Percentiles rank a stretch among this genome's conserved stretches.
Evolutionary conservation across 2,329 filamentous ascomycete genomes (phyloP).

Genomic region (Ophiocordyceps camponoti-leonardi): DNA sequence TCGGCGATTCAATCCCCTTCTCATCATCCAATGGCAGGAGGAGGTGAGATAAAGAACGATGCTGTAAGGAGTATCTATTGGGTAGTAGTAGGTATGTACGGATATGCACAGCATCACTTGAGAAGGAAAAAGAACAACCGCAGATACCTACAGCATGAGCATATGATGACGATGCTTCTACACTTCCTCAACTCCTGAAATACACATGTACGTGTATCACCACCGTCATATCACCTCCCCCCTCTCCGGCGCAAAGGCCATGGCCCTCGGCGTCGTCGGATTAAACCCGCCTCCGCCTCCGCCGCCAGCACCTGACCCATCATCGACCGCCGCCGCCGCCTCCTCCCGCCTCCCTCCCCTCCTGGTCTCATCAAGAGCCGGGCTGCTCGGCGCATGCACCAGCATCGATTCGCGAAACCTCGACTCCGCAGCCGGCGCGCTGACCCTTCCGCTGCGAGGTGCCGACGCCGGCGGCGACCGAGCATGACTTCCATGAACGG

Average conservation of each 20-base stretch:
- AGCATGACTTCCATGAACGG: neutral
- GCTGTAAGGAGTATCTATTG: no score
- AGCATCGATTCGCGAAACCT: neutral
- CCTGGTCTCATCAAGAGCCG: neutral
- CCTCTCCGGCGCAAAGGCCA: neutral
- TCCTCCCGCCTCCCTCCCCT: neutral
- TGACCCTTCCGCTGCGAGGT: neutral
- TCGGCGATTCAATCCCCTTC: no score
- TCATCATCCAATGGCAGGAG: no score
- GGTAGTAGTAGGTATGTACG: no score
- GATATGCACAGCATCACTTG: no score
- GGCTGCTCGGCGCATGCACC: neutral
- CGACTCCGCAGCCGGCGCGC: neutral
- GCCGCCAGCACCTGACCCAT: neutral
- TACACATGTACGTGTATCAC: no score
- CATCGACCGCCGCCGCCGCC: neutral
- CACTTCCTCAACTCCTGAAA: no score
- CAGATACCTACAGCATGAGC: no score
- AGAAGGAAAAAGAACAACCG: no score
- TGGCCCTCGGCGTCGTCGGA: neutral
- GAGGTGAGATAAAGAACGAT: no score
- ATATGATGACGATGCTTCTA: no score
- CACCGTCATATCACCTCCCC: neutral
- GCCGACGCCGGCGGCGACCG: neutral
- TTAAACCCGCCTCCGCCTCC: neutral